Conservation (phyloP, 2,329 filamentous ascomycete genomes). For the Chrysosphaeria jannelii region DNA sequence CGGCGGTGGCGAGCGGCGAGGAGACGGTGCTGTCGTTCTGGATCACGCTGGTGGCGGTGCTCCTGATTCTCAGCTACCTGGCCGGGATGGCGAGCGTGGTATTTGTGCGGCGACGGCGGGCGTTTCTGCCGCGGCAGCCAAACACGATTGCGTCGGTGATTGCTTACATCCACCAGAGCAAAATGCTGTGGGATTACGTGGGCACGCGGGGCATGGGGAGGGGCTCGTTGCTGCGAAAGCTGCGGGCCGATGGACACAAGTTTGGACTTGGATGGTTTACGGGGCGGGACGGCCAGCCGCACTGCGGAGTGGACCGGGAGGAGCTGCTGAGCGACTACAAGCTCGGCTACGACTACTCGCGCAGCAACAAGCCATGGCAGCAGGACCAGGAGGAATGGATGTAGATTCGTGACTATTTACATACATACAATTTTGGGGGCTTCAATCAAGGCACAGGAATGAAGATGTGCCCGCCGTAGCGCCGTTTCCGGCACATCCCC, state of each 20-base stretch:
- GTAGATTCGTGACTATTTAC: conserved; percentile 2
- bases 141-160: conserved; percentile 50
- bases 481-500: too few species aligned
- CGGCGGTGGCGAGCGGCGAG: conserved; percentile 20
- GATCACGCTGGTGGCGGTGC: conserved; percentile 27
- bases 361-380: conserved; percentile 21
- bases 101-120: conserved; percentile 28
- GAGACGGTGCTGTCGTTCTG: conserved; percentile 35
- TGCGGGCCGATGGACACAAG: conserved; percentile 16
- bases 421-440: too few species aligned
- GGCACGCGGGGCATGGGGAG: conserved; percentile 32
- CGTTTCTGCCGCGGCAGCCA: conserved; percentile 49
- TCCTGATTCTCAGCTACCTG: conserved; percentile 36
- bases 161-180: conserved; percentile 51
- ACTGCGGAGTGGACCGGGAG: conserved; percentile 54
- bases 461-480: too few species aligned
- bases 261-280: conserved; percentile 55
- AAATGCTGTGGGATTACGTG: conserved; percentile 51
- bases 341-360: conserved; percentile 23
- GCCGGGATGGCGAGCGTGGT: conserved; percentile 25
- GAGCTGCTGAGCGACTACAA: conserved; percentile 33
- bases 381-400: conserved; percentile 11
- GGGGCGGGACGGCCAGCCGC: conserved; percentile 39
- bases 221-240: conserved; percentile 25
- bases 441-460: too few species aligned